These are phyloP conservation scores for Colletotrichum eleusines DNA, from an alignment of 2,329 filamentous ascomycete species.

Conservation along the genomic window DNA sequence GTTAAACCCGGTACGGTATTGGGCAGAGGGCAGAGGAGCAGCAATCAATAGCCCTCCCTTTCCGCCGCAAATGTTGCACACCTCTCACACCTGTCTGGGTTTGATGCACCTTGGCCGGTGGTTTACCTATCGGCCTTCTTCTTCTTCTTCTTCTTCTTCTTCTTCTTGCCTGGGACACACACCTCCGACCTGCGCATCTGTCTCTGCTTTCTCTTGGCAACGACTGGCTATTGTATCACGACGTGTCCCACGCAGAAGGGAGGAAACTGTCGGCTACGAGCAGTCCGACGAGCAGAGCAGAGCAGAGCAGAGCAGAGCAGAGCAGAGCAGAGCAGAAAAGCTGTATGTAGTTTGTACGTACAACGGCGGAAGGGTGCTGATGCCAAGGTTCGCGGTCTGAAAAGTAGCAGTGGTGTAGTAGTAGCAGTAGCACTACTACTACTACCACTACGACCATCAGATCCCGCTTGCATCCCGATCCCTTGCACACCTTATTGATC, in stretches of 20 bases:
- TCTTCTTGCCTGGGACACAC: not conserved
- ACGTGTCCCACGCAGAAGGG: not conserved
- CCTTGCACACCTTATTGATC: conserved; percentile 27
- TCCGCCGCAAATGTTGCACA: conserved; percentile 15
- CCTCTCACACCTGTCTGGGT: conserved; percentile 17
- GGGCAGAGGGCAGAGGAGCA: not conserved
- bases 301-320: not conserved
- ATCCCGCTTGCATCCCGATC: not conserved
- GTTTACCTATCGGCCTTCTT: too few relatives aligned
- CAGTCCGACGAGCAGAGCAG: not conserved
- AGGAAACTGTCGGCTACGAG: not conserved
- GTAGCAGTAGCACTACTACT: too few relatives aligned
- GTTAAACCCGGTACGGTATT: not conserved
- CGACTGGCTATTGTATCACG: not conserved
- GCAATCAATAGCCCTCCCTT: conserved; percentile 1
- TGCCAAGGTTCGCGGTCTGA: conserved; percentile 13
- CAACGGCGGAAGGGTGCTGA: conserved; percentile 2
- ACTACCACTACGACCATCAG: not conserved
- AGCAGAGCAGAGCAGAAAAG: too few relatives aligned
- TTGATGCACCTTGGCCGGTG: conserved; percentile 11
- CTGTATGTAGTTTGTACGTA: too few relatives aligned
- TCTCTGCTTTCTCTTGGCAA: conserved; percentile 15
- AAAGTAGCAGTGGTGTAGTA: too few relatives aligned
- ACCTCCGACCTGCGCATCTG: conserved; percentile 6
- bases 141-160: too few relatives aligned